Percentiles rank a stretch among this genome's conserved stretches.
phyloP scores from a whole-genome alignment of 2,329 filamentous ascomycete species.

The Sphaerulina musiva region DNA sequence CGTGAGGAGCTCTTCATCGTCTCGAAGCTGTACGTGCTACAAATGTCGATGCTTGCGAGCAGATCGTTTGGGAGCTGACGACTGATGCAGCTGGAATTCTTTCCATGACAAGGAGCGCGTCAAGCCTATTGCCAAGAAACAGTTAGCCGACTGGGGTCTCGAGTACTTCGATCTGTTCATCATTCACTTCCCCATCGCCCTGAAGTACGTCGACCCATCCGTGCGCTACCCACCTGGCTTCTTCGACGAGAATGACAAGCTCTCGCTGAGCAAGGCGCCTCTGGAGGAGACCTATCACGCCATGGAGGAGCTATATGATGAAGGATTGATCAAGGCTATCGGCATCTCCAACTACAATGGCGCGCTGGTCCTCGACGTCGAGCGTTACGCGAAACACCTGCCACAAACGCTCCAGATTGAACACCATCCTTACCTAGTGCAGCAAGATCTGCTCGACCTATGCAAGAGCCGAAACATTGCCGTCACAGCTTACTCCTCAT shows the following conservation, averaged over 20 bases:
- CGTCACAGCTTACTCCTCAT: conserved; percentile 78
- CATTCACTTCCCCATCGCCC: conserved; percentile 71
- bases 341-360: conserved; percentile 79
- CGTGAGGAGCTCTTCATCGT: conserved; percentile 86
- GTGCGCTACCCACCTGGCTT: conserved; percentile 76
- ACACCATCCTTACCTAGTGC: conserved; percentile 82
- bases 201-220: conserved; percentile 76
- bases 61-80: background rate
- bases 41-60: background rate
- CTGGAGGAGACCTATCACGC: conserved; percentile 78
- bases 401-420: conserved; percentile 80
- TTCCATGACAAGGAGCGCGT: conserved; percentile 78
- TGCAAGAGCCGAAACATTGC: conserved; percentile 63
- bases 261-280: conserved; percentile 61
- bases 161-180: conserved; percentile 88
- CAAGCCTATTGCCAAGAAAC: conserved; percentile 66
- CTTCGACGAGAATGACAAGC: conserved; percentile 56
- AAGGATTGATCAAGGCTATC: conserved; percentile 64
- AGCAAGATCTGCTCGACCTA: conserved; percentile 63
- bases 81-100: conserved; percentile 48
- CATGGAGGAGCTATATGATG: conserved; percentile 67
- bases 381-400: conserved; percentile 67
- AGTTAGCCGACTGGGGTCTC: conserved; percentile 74
- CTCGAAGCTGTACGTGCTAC: conserved; percentile 61
- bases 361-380: conserved; percentile 68